Base-by-base conservation (phyloP, 129 eudicot species). In the Lactuca sativa region DNA sequence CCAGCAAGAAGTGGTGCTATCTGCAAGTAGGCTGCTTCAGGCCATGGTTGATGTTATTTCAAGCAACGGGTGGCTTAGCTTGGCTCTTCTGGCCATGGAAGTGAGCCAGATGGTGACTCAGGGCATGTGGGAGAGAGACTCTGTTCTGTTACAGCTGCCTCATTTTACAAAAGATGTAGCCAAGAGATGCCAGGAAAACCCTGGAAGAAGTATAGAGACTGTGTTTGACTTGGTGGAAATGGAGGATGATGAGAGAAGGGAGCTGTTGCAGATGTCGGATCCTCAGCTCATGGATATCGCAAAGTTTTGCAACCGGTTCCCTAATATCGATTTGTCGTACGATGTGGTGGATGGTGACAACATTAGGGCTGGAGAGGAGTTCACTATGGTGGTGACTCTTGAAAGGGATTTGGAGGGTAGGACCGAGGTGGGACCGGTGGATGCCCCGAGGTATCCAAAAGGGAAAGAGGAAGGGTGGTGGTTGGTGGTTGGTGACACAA, bases 1-100 rank as follows among this genome's bases (percentile, higher is more conserved):
- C 56, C 98, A 92, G 86, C 86, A 84, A 18, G 98, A 92, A 74
- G 96, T 92, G 56, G 85, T 92, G 10, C 62, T 86, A 25, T 75
- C 83, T 59, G 88, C 98, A 15, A 67, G 78, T 40, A 81, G 98
- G 82, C 77, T 92, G 47, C 96, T 92, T 49, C 96, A 92, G 71
- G 96, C 98, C 0, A 84, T 92, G 88, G 98, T 92, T 69, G 96
- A 89, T 44, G 98, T 92, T 54, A 86, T 92, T 41, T 89, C 98
- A 64, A 92, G 98, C 85, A 89, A 66, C 21, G 96, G 96, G 4
- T 92, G 98, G 96, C 88, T 92, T 25, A 92, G 82, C 52, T 61
- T 89, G 48, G 98, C 95, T 0, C 86, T 92, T 68, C 86, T 92
- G n/a, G 86, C 95, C 1, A 89, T 92, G 96, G 98, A 92, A 59